phyloP scores from a whole-genome alignment of 2,329 filamentous ascomycete genomes.

The Colletotrichum simmondsii region DNA sequence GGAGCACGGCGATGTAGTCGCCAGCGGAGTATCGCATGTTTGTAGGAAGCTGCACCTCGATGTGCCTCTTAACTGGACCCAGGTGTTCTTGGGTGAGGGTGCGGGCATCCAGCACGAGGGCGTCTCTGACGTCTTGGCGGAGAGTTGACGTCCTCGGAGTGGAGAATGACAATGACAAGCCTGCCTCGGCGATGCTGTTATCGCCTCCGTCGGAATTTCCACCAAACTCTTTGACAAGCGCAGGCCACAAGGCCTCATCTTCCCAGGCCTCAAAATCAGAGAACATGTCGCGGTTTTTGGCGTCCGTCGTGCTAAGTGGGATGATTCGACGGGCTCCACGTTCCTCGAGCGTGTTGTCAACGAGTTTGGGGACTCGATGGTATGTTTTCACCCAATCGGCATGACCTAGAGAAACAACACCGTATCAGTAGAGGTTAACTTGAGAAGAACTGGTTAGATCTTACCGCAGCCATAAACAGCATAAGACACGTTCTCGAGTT shows the following conservation, averaged over 20 bases:
- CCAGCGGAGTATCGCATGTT: conserved; percentile 76
- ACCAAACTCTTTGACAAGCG: conserved; percentile 61
- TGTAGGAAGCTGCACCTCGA: conserved; percentile 75
- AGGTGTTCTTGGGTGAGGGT: conserved; percentile 57
- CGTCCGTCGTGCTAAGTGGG: conserved; percentile 67
- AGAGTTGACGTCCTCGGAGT: conserved; percentile 66
- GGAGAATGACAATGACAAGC: conserved; percentile 62
- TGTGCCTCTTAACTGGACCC: conserved; percentile 69
- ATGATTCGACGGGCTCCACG: conserved; percentile 48
- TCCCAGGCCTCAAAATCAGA: conserved; percentile 75
- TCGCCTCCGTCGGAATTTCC: conserved; percentile 54
- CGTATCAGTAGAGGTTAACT: rapidly evolving
- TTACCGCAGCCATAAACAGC: conserved; percentile 74
- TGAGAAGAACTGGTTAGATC: not conserved
- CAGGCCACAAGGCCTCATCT: conserved; percentile 63
- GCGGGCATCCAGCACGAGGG: conserved; percentile 63
- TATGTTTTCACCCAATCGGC: conserved; percentile 72
- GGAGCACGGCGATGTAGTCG: conserved; percentile 81
- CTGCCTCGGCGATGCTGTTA: conserved; percentile 35
- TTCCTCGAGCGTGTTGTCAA: conserved; percentile 63
- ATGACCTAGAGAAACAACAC: conserved; percentile 35
- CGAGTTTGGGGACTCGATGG: conserved; percentile 72
- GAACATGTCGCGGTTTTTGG: conserved; percentile 74
- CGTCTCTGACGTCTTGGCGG: conserved; percentile 70
- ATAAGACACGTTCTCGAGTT: conserved; percentile 66